Conservation (phyloP, 2,329 filamentous ascomycete genomes). For the Chaetomium sp. region DNA sequence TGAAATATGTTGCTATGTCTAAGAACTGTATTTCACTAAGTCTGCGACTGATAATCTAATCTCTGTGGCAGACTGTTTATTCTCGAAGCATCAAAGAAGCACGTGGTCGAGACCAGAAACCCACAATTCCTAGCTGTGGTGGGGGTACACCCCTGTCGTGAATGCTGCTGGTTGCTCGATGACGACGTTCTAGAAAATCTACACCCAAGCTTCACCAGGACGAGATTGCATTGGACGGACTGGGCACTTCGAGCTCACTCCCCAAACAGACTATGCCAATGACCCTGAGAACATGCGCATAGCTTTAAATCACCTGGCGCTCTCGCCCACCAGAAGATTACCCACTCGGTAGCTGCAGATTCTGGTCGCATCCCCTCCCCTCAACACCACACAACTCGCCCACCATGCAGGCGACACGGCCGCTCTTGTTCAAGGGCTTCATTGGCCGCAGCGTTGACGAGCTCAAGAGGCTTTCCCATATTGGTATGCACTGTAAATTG, state of each 20-base stretch:
- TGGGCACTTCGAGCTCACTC: slow-evolving; percentile 14
- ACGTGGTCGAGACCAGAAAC: slow-evolving; percentile 6
- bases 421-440: slow-evolving; percentile 54
- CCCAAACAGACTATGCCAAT: slow-evolving; percentile 6
- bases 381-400: slow-evolving; percentile 14
- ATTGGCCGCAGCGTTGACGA: slow-evolving; percentile 61
- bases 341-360: slow-evolving; percentile 5
- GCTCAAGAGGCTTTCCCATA: slow-evolving; percentile 57
- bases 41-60: background rate
- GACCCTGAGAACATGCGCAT: slow-evolving; percentile 22
- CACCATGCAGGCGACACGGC: slow-evolving; percentile 34
- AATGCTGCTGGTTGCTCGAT: background rate
- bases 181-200: slow-evolving; percentile 30
- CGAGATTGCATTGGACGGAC: background rate
- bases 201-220: slow-evolving; percentile 13
- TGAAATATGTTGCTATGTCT: no score
- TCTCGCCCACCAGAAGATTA: slow-evolving; percentile 13
- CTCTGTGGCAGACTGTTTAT: background rate
- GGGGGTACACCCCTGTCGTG: slow-evolving; percentile 13
- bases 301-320: slow-evolving; percentile 26
- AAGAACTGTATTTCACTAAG: background rate
- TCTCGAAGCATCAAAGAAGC: background rate
- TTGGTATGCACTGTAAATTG: slow-evolving; percentile 48
- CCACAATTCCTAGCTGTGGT: slow-evolving; percentile 1
- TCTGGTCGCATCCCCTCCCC: background rate